These are phyloP conservation scores for Moesziomyces sp. DNA, from an alignment of 1,284 basidiomycete species.

Conservation along the genomic window DNA sequence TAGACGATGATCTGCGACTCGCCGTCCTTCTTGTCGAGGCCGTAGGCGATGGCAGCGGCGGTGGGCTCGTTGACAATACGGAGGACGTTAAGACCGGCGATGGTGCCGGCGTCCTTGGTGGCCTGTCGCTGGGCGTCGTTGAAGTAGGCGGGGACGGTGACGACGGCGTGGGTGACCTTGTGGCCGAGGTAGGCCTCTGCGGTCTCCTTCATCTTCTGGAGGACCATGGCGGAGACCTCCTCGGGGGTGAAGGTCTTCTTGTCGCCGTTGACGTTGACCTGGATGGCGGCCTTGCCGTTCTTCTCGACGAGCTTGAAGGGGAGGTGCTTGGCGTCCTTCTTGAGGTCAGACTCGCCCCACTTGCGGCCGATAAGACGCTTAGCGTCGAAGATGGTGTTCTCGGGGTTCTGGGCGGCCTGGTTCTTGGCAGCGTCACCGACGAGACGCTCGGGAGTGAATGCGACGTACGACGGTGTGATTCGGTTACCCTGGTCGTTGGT, in stretches of 20 bases:
- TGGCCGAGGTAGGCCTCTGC: slow-evolving; percentile 97
- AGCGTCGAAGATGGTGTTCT: slow-evolving; percentile 92
- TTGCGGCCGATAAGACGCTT: slow-evolving; percentile 86
- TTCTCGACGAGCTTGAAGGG: slow-evolving; percentile 70
- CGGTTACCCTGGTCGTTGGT: slow-evolving; percentile 70
- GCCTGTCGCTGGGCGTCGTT: slow-evolving; percentile 99
- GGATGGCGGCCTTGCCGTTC: slow-evolving; percentile 67
- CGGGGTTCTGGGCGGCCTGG: slow-evolving; percentile 78
- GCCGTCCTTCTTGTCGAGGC: slow-evolving; percentile 91
- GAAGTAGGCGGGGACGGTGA: slow-evolving; percentile 92
- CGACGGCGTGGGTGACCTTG: slow-evolving; percentile 93
- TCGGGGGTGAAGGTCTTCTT: slow-evolving; percentile 73
- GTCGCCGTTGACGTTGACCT: slow-evolving; percentile 62
- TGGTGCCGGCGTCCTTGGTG: slow-evolving; percentile 97
- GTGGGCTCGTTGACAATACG: slow-evolving; percentile 99
- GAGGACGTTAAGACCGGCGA: slow-evolving; percentile 93
- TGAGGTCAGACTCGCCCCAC: slow-evolving; percentile 72
- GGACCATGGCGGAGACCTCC: slow-evolving; percentile 92
- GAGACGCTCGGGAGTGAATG: slow-evolving; percentile 77
- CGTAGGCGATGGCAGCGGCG: slow-evolving; percentile 93
- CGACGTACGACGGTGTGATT: slow-evolving; percentile 68
- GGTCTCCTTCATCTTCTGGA: slow-evolving; percentile 99
- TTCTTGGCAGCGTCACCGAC: slow-evolving; percentile 75
- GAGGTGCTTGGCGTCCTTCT: slow-evolving; percentile 67
- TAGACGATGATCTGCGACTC: slow-evolving; percentile 98